Evolutionary conservation across 306 rosid species (phyloP).

Genomic region (Fragaria vesca): DNA sequence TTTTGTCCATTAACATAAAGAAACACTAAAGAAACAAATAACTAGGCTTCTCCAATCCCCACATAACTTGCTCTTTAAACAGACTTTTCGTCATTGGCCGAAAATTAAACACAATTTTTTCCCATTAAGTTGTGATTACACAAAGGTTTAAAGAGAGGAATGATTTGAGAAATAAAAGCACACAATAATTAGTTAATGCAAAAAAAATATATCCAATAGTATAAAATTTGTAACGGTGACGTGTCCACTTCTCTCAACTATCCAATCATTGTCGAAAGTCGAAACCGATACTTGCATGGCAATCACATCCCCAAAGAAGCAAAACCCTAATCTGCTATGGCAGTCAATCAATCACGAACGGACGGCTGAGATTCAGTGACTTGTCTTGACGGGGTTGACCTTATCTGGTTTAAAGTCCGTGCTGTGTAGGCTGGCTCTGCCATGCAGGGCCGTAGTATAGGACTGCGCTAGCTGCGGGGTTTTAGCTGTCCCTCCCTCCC

Average conservation of each 20-base stretch:
- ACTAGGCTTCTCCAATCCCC: background rate
- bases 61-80: background rate
- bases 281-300: slow-evolving; percentile 17
- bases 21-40: background rate
- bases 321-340: background rate
- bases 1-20: slow-evolving; percentile 14
- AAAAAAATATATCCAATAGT: background rate
- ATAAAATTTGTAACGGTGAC: slow-evolving; percentile 19
- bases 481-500: background rate
- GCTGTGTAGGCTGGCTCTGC: background rate
- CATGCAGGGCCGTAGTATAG: background rate
- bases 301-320: background rate
- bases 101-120: background rate
- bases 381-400: background rate
- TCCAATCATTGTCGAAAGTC: slow-evolving; percentile 41
- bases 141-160: slow-evolving; percentile 12
- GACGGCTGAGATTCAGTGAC: background rate
- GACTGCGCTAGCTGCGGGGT: background rate
- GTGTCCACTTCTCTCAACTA: slow-evolving; percentile 25
- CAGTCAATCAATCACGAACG: background rate
- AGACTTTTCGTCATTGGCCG: background rate
- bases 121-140: slow-evolving; percentile 2
- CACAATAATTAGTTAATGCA: background rate
- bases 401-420: background rate
- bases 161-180: slow-evolving; percentile 29